Base-by-base conservation (phyloP, 176 grass and related monocot genomes). In the Melocanna baccifera region DNA sequence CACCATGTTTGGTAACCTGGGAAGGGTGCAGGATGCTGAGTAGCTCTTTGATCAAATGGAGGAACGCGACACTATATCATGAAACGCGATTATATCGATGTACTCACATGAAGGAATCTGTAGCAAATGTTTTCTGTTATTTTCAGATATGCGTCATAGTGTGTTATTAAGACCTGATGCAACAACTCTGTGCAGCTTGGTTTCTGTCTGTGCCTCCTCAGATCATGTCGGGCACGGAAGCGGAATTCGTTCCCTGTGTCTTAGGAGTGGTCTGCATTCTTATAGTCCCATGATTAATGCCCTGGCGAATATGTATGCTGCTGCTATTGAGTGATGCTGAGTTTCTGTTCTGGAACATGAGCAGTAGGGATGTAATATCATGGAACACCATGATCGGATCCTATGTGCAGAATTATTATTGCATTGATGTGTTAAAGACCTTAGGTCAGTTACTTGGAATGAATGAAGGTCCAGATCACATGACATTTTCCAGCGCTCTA, bases 401-500 rank as follows among this genome's bases (percentile, higher is more conserved):
- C 12, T 96, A 91, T 20, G 67, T 79, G 7, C 88, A 92, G 41
- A 83, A 23, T 28, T 53, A 46, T 68, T 79, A 57, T 40, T 56
- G 64, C 37, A 47, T 58, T 19, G 87, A 86, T 81, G 89, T 89
- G 12, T 64, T 94, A 70, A 76, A 73, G 71, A 61, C 90, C 39
- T 61, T 88, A 18, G n/a, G 39, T 70, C 78, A 82, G 57, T 83
- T 92, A 58, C 25, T 97, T 78, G 75, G 59, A 69, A 80, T 69
- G 29, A 76, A 82, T 15, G 80, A 97, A 86, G 72, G 25, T 42
- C 81, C 87, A 20, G 84, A 90, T 58, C 62, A 84, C 82, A 84
- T 90, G 73, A 92, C 94, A 79, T 94, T 97, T 92, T 90, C 89
- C 75, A 94, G 87, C 9, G 43, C 80, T 87, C 67, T 94, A 23